Base-by-base conservation (phyloP, 176 grass and related monocot genomes). In the Bolboschoenus planiculmis region DNA sequence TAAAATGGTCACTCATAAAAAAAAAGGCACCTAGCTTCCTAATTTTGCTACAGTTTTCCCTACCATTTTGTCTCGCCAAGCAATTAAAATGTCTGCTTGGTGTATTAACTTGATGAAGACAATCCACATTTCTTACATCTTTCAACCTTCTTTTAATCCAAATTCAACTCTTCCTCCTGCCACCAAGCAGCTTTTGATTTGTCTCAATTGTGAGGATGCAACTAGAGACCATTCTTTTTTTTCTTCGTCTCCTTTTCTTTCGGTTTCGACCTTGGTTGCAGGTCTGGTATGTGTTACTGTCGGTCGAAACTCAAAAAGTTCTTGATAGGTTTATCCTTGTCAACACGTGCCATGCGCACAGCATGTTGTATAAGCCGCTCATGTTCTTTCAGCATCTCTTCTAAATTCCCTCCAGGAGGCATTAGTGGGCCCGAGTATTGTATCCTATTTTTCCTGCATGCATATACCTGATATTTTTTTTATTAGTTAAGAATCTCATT, bases 311-410 rank as follows among this genome's bases (percentile, higher is more conserved):
- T 77, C 59, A 46, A 9, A n/a, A 46, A 77, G 44, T 53, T 77
- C 24, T 77, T 77, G 72, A 31, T 53, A 53, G 72, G 46, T 56
- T 59, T 80, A 65, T 15, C 54, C 58, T 82, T 82, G 37, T 76
- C 61, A 13, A 86, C 42, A n/a, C 94, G 94, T 0, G 92, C 83
- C 78, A 89, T 97, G 85, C 94, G 92, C 36, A 97, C 94, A 0
- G 92, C 92, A 46, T 97, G 88, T 88, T 97, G 94, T 81, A 97
- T 91, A 35, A 89, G 88, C 81, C 87, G 85, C 63, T 94, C 94
- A 2, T 97, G 94, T 65, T 94, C 92, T 83, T 92, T 94, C 65
- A 97, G 90, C 92, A 97, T 92, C 16, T 97, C 94, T 53, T 97
- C 94, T 0, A 94, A 56, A 62, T 97, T 94, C 33, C 90, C 90